A percentile compares a stretch with the other conserved stretches of the same genome.
These are phyloP conservation scores for Golubevia sp. DNA, from an alignment of 1,284 basidiomycete species.

Conservation along the genomic window DNA sequence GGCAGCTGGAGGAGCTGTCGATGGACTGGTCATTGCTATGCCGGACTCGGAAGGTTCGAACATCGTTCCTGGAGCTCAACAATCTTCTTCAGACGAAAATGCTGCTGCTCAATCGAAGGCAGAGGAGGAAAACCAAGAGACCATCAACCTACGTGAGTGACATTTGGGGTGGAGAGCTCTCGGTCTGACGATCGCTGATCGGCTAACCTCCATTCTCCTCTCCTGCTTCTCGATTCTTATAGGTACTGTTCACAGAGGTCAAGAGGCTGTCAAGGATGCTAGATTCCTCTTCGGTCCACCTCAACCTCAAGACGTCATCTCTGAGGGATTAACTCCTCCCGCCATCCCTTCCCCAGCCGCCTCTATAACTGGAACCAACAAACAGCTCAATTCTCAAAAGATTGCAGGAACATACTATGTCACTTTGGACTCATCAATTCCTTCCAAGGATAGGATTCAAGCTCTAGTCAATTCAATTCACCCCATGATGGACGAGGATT, in stretches of 20 bases:
- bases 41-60: neutral
- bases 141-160: neutral
- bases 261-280: constrained; percentile 20
- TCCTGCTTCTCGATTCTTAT: constrained; percentile 19
- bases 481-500: constrained; percentile 13
- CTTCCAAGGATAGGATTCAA: neutral
- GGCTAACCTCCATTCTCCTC: neutral
- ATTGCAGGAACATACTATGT: constrained; percentile 17
- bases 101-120: neutral
- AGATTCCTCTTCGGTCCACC: constrained; percentile 27
- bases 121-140: constrained; percentile 1
- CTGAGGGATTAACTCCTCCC: neutral
- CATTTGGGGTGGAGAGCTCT: too few species aligned
- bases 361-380: neutral
- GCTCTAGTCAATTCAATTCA: constrained; percentile 12
- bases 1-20: constrained; percentile 14
- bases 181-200: too few species aligned
- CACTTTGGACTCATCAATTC: constrained; percentile 1
- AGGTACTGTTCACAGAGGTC: constrained; percentile 23
- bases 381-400: neutral
- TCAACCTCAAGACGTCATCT: constrained; percentile 1
- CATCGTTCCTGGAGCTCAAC: neutral
- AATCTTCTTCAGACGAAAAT: neutral
- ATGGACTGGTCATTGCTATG: constrained; percentile 23
- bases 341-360: neutral